phyloP scores from a whole-genome alignment of 73 alveolate genomes.

The Stentor coeruleus region DNA sequence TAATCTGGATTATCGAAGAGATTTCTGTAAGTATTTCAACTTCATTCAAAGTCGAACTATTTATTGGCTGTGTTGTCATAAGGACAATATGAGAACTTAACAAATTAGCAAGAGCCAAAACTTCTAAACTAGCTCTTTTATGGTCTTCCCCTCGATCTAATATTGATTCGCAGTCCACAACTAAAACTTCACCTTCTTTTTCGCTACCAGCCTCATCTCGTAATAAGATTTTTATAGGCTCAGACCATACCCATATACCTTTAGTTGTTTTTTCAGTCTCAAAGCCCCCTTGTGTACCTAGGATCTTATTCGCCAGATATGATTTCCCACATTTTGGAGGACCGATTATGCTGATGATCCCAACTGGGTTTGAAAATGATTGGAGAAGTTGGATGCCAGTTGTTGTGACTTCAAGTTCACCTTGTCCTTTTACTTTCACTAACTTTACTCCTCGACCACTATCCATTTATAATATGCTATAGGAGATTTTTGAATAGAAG shows the following conservation, averaged over 20 bases:
- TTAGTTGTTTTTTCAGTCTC: not conserved
- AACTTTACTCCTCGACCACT: not conserved
- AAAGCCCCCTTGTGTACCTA: not conserved
- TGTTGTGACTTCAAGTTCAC: slow-evolving; percentile 1
- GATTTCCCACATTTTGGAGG: not conserved
- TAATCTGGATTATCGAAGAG: not conserved
- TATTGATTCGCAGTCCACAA: not conserved
- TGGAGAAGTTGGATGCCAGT: not conserved
- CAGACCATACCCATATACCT: slow-evolving; percentile 14
- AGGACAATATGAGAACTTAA: not conserved
- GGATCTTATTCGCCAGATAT: not conserved
- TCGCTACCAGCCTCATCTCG: not conserved
- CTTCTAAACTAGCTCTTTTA: not conserved
- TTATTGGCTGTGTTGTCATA: not conserved
- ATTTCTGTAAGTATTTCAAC: not conserved
- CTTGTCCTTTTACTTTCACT: not conserved
- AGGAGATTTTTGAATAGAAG: too few species aligned
- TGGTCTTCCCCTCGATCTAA: not conserved
- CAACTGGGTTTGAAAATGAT: not conserved
- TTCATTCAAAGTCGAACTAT: not conserved
- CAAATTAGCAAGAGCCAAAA: not conserved
- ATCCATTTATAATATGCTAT: too few species aligned
- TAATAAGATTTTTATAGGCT: not conserved
- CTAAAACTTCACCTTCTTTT: not conserved
- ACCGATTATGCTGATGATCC: not conserved